Percentiles rank a stretch among this genome's conserved stretches.
These are phyloP conservation scores for Mycena floridula DNA, from an alignment of 768 basidiomycete genomes.

Conservation along the genomic window DNA sequence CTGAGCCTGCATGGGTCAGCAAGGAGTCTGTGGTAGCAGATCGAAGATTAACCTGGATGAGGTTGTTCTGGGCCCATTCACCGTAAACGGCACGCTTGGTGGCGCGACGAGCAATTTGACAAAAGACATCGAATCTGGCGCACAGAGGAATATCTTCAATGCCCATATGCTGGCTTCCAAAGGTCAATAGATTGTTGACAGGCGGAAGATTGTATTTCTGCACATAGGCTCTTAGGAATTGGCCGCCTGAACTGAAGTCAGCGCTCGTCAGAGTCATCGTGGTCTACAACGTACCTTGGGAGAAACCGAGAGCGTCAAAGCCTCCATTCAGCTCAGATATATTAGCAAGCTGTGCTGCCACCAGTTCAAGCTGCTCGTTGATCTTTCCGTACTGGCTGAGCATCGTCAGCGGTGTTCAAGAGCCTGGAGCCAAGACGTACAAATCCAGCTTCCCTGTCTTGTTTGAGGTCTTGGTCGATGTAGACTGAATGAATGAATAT, in stretches of 20 bases:
- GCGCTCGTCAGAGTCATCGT: neutral
- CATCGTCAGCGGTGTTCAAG: constrained; percentile 5
- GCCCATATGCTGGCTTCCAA: constrained; percentile 87
- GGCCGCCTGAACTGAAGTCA: constrained; percentile 46
- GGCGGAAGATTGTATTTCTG: constrained; percentile 71
- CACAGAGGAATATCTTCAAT: constrained; percentile 72
- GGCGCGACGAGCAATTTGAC: constrained; percentile 59
- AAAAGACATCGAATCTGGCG: constrained; percentile 57
- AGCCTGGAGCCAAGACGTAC: constrained; percentile 38
- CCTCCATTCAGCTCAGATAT: constrained; percentile 62
- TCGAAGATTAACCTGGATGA: constrained; percentile 52
- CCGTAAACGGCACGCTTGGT: constrained; percentile 62
- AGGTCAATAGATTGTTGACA: constrained; percentile 77
- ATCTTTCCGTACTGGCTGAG: constrained; percentile 67
- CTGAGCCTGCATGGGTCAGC: constrained; percentile 58
- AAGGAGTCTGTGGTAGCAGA: neutral
- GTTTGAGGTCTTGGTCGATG: constrained; percentile 53
- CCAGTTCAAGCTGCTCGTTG: constrained; percentile 59
- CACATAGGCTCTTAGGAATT: constrained; percentile 82
- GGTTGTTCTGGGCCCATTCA: constrained; percentile 68
- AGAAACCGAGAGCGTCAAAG: constrained; percentile 86
- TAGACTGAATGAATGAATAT: constrained; percentile 76
- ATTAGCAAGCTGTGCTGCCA: constrained; percentile 55
- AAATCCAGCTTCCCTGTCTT: constrained; percentile 65
- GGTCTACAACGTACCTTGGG: constrained; percentile 57